phyloP scores from a whole-genome alignment of 257 asterid species.

The Cinchona pubescens region DNA sequence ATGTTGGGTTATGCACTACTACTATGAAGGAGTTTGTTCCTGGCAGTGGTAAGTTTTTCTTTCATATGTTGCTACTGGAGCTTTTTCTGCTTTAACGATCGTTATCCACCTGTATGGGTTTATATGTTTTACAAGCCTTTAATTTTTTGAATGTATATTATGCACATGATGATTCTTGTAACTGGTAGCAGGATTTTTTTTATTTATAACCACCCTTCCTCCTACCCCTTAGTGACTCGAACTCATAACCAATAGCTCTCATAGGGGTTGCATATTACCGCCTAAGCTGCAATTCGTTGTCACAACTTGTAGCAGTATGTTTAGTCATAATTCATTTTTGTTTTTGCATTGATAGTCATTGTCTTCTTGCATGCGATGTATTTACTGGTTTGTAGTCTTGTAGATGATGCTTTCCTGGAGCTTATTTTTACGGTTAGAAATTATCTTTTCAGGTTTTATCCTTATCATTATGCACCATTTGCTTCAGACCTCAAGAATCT shows the following conservation, averaged over 20 bases:
- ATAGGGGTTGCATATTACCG: no score
- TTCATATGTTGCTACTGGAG: neutral
- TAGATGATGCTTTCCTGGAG: conserved; percentile 9
- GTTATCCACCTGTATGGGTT: neutral
- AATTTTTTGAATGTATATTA: neutral
- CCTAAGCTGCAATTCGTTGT: no score
- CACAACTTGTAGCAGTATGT: neutral
- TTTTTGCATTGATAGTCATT: neutral
- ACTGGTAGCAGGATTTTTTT: neutral
- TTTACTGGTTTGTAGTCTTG: neutral
- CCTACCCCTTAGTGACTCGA: no score
- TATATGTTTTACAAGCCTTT: neutral
- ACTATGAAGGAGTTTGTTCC: conserved; percentile 96
- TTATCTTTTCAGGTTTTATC: conserved; percentile 71
- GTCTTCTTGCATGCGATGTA: neutral
- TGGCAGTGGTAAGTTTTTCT: conserved; percentile 74
- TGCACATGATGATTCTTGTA: neutral
- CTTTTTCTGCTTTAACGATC: conserved; percentile 12
- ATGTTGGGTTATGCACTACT: conserved; percentile 98
- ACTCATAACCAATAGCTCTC: no score
- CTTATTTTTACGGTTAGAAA: conserved; percentile 20
- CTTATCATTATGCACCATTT: conserved; percentile 96
- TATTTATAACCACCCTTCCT: no score
- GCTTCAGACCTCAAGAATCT: conserved; percentile 94
- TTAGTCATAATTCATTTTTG: neutral